These are phyloP conservation scores for Tarenaya hassleriana DNA, from an alignment of 345 rosid genomes.

Conservation along the genomic window DNA sequence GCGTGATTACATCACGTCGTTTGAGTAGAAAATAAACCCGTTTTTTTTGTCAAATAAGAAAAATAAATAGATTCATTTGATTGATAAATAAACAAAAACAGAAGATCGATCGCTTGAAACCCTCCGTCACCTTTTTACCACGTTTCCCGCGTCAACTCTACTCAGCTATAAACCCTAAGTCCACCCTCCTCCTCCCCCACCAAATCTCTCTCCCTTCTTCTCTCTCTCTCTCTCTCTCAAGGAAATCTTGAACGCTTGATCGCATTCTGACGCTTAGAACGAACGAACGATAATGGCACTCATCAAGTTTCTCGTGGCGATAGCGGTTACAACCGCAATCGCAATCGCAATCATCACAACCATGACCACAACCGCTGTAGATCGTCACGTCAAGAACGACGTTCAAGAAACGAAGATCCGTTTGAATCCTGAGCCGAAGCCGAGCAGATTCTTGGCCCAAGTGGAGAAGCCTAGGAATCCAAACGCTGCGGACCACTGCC, in stretches of 20 bases:
- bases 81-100: slow-evolving; percentile 25
- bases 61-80: slow-evolving; percentile 7
- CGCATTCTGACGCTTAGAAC: neutral
- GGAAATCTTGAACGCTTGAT: slow-evolving; percentile 2
- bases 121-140: slow-evolving; percentile 33
- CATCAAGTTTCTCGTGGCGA: slow-evolving; percentile 26
- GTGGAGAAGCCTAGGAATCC: slow-evolving; percentile 38
- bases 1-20: neutral
- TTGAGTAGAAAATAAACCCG: slow-evolving; percentile 16
- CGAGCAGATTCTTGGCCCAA: slow-evolving; percentile 55
- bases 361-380: slow-evolving; percentile 29
- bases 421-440: slow-evolving; percentile 30
- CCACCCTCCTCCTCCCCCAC: slow-evolving; percentile 23
- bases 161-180: slow-evolving; percentile 38
- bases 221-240: slow-evolving; percentile 11
- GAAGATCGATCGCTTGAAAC: slow-evolving; percentile 29
- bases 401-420: neutral
- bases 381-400: slow-evolving; percentile 14
- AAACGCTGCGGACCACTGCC: slow-evolving; percentile 62
- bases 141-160: slow-evolving; percentile 56
- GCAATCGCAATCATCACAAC: slow-evolving; percentile 38
- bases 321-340: slow-evolving; percentile 42
- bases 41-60: slow-evolving; percentile 19
- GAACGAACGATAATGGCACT: slow-evolving; percentile 33
- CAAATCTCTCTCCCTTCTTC: slow-evolving; percentile 7